Base-by-base conservation (phyloP, 257 asterid genomes). In the Solanum bulbocastanum region DNA sequence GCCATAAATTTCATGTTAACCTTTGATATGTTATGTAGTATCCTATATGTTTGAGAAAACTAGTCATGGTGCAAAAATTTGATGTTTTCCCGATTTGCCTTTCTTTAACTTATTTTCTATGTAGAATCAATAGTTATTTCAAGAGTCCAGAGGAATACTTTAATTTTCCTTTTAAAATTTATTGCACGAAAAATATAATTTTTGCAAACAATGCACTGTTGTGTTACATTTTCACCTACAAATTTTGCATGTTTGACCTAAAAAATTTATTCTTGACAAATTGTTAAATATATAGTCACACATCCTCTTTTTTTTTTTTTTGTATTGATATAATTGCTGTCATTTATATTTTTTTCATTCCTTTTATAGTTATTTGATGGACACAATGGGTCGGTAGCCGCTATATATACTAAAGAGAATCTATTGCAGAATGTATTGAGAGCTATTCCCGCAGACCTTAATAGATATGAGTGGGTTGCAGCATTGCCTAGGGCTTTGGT, bases 401-500 rank as follows among this genome's bases (percentile, higher is more conserved):
- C 98, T 87, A 91, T 94, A 88, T 95, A 95, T 83, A 18, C 97
- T 49, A 95, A 92, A 90, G 97, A 95, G 86, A 92, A 93, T 91
- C 96, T 95, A 25, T 89, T 95, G 90, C 93, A 91, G 87, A 95
- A 95, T 87, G 93, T 95, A 32, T 90, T 94, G 93, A 89, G 88
- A 89, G 91, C 96, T 87, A 94, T 95, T 87, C 98, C 98, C 58
- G 83, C 94, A 42, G 94, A 93, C 87, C 94, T 95, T 49, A 94
- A 92, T 83, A 94, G 96, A 78, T 96, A 94, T 58, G 96, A 94
- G 88, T 95, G 97, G 98, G 86, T 92, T 52, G 88, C 92, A 14
- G 96, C 97, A 73, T 87, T 95, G 91, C 98, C 97, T 46, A 90
- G 98, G 94, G 98, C 98, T 90, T 91, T 95, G 92, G 98, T 95